Percentiles rank a stretch among this genome's conserved stretches.
Evolutionary conservation across 257 asterid genomes (phyloP).

Genomic region (Rubia yunnanensis): DNA sequence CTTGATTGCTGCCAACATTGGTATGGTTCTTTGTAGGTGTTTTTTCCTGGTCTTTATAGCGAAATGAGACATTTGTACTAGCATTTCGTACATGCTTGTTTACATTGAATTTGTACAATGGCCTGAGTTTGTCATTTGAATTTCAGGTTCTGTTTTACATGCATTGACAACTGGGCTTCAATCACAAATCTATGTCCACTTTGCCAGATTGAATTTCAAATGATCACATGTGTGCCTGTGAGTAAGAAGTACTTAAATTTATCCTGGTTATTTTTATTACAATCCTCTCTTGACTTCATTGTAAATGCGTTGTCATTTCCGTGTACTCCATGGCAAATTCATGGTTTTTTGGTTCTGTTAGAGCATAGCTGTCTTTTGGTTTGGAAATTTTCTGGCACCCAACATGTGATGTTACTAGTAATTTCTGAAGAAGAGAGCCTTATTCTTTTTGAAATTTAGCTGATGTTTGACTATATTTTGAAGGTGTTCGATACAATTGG

Average conservation of each 20-base stretch:
- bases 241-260: slow-evolving; percentile 29
- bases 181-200: slow-evolving; percentile 96
- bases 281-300: not conserved
- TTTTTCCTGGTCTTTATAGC: not conserved
- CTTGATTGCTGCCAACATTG: slow-evolving; percentile 99
- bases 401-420: not conserved
- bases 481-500: slow-evolving; percentile 95
- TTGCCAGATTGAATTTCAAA: slow-evolving; percentile 93
- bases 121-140: slow-evolving; percentile 15
- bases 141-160: slow-evolving; percentile 97
- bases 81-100: slow-evolving; percentile 11
- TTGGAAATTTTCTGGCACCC: slow-evolving; percentile 2
- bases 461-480: slow-evolving; percentile 25
- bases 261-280: slow-evolving; percentile 8
- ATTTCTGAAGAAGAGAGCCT: not conserved
- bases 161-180: slow-evolving; percentile 99
- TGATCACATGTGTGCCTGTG: slow-evolving; percentile 99
- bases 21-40: slow-evolving; percentile 27
- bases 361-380: not conserved
- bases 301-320: slow-evolving; percentile 3
- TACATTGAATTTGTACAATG: slow-evolving; percentile 15
- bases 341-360: not conserved
- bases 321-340: slow-evolving; percentile 1
- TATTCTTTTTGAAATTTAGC: slow-evolving; percentile 4
- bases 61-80: not conserved